Conservation (phyloP, 108 stramenopile genomes). For the Stephanodiscus triporus region DNA sequence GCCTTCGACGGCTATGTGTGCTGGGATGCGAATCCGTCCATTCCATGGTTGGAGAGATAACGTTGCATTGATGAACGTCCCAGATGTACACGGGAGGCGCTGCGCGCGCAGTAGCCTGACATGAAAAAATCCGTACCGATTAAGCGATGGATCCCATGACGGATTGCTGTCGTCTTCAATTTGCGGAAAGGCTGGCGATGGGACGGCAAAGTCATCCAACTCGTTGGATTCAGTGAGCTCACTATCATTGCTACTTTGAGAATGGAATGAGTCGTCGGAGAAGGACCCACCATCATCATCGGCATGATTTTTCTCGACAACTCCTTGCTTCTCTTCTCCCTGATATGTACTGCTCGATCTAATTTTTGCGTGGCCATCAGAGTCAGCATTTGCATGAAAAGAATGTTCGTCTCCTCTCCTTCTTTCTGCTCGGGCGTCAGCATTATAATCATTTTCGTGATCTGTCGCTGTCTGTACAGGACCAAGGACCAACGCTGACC, state of each 20-base stretch:
- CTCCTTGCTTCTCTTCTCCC: background rate
- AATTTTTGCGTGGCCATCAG: too few relatives aligned
- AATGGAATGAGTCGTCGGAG: constrained; percentile 35
- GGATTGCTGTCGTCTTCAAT: constrained; percentile 2
- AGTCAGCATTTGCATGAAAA: too few relatives aligned
- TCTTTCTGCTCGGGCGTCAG: background rate
- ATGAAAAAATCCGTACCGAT: constrained; percentile 79
- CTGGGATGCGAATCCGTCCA: constrained; percentile 68
- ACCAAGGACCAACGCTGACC: too few relatives aligned
- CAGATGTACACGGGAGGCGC: constrained; percentile 70
- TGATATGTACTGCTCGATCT: background rate
- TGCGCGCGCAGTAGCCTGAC: constrained; percentile 75
- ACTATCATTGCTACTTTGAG: constrained; percentile 37
- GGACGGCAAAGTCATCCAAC: constrained; percentile 35
- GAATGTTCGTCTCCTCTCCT: too few relatives aligned
- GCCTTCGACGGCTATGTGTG: constrained; percentile 27
- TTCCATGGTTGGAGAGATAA: constrained; percentile 79
- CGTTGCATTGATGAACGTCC: constrained; percentile 56
- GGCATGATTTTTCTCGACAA: background rate
- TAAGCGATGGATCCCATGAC: constrained; percentile 58
- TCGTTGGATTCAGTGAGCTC: constrained; percentile 35
- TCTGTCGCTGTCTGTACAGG: too few relatives aligned
- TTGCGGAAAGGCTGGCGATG: constrained; percentile 16
- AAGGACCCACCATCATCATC: constrained; percentile 15
- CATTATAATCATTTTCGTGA: background rate